These are phyloP conservation scores for Melampsora abietis-canadensis DNA, from an alignment of 1,284 basidiomycete species.

Conservation along the genomic window DNA sequence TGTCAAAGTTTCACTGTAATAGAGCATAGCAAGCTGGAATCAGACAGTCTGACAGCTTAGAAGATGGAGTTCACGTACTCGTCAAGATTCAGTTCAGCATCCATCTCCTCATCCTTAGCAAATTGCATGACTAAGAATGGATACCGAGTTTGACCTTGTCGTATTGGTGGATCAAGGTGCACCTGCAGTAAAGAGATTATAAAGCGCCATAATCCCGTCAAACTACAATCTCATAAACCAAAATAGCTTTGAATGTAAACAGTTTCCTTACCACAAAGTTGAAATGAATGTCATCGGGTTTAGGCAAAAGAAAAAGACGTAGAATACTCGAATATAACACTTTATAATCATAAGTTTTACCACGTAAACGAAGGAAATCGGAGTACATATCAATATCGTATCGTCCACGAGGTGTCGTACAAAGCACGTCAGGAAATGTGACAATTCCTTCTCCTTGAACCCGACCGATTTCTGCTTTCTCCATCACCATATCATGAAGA, in stretches of 20 bases:
- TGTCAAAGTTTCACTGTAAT: conserved; percentile 21
- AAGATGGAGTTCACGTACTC: conserved; percentile 62
- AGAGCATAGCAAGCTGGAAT: background rate
- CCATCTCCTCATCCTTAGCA: conserved; percentile 92
- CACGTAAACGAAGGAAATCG: conserved; percentile 85
- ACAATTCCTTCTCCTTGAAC: conserved; percentile 88
- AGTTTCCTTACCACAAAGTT: conserved; percentile 75
- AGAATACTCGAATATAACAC: conserved; percentile 87
- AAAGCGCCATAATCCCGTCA: background rate
- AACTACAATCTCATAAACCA: background rate
- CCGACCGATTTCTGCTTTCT: conserved; percentile 91
- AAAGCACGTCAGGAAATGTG: conserved; percentile 94
- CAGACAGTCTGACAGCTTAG: background rate
- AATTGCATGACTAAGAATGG: conserved; percentile 98
- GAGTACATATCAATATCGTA: conserved; percentile 98
- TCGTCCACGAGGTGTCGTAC: conserved; percentile 89
- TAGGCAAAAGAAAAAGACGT: conserved; percentile 86
- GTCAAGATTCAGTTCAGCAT: conserved; percentile 86
- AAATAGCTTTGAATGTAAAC: background rate
- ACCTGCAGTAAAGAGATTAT: conserved; percentile 59
- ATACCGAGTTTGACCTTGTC: conserved; percentile 96
- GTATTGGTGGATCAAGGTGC: conserved; percentile 83
- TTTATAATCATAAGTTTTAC: conserved; percentile 99
- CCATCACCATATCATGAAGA: conserved; percentile 94
- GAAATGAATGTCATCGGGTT: conserved; percentile 88